Conservation (phyloP, 768 basidiomycete species). For the Mycena sanguinolenta region DNA sequence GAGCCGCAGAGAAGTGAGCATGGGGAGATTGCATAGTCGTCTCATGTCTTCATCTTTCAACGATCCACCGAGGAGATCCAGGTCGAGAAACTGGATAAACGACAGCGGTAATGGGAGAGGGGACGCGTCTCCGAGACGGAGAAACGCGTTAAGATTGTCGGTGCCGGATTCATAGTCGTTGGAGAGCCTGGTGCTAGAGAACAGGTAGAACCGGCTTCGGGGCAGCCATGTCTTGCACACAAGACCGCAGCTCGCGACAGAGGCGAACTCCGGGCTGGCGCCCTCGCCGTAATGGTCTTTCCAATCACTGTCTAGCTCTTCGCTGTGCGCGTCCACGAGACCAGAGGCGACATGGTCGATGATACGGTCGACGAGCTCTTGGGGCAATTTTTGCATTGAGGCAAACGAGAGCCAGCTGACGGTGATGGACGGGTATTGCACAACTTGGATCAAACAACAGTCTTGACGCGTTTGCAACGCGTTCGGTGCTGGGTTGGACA, state of each 20-base stretch:
- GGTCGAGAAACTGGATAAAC: background rate
- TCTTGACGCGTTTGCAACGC: no score
- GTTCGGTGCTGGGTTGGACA: no score
- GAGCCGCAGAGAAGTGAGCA: background rate
- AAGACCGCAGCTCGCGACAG: background rate
- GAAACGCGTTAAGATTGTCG: background rate
- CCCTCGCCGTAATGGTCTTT: background rate
- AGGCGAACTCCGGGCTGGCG: background rate
- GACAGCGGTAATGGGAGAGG: background rate
- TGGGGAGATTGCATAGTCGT: background rate
- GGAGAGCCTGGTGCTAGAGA: background rate
- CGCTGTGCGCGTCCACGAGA: background rate
- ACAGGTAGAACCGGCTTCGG: background rate
- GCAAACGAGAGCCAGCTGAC: background rate
- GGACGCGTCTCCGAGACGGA: background rate
- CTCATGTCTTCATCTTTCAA: background rate
- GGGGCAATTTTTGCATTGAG: background rate
- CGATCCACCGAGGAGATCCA: conserved; percentile 1
- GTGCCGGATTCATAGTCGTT: background rate
- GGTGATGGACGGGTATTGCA: no score
- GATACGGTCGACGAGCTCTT: background rate
- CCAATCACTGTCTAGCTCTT: conserved; percentile 1
- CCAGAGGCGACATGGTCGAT: background rate
- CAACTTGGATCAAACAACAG: no score
- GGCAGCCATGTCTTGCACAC: background rate